Evolutionary conservation across 2,329 filamentous ascomycete genomes (phyloP).

Genomic region (Sporothrix sp.): DNA sequence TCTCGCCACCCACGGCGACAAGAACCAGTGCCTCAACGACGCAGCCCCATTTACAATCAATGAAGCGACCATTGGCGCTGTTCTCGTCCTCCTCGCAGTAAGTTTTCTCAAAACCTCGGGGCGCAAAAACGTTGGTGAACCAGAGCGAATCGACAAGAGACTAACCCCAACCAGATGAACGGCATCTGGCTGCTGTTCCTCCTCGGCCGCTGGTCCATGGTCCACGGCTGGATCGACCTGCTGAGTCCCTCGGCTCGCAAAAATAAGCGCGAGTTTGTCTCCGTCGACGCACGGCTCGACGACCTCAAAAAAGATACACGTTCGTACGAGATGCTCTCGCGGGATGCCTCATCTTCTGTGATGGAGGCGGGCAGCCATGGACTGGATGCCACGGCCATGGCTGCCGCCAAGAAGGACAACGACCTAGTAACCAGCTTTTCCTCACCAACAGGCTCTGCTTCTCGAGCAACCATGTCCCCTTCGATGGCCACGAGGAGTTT

Average conservation of each 20-base stretch:
- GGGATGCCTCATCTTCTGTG: conserved; percentile 28
- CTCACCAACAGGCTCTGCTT: conserved; percentile 9
- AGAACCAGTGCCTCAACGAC: conserved; percentile 53
- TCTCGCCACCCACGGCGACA: conserved; percentile 50
- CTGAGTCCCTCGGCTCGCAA: conserved; percentile 36
- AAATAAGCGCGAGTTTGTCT: conserved; percentile 73
- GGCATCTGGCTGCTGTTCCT: conserved; percentile 79
- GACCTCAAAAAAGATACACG: conserved; percentile 52
- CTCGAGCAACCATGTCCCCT: background rate
- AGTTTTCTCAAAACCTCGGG: conserved; percentile 35
- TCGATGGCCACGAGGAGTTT: background rate
- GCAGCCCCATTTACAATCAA: conserved; percentile 57
- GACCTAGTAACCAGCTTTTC: conserved; percentile 37
- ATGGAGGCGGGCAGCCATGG: conserved; percentile 12
- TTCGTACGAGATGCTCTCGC: conserved; percentile 73
- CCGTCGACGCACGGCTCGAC: conserved; percentile 60
- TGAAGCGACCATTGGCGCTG: conserved; percentile 67
- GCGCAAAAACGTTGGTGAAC: background rate
- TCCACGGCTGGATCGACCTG: conserved; percentile 70
- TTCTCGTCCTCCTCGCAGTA: conserved; percentile 73
- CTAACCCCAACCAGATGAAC: conserved; percentile 47
- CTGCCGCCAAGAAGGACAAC: conserved; percentile 16
- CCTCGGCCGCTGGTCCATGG: conserved; percentile 74
- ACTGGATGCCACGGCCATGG: background rate
- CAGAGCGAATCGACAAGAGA: background rate